phyloP scores from a whole-genome alignment of 1,284 basidiomycete species.

The Pseudomicrostroma phylloplanum region DNA sequence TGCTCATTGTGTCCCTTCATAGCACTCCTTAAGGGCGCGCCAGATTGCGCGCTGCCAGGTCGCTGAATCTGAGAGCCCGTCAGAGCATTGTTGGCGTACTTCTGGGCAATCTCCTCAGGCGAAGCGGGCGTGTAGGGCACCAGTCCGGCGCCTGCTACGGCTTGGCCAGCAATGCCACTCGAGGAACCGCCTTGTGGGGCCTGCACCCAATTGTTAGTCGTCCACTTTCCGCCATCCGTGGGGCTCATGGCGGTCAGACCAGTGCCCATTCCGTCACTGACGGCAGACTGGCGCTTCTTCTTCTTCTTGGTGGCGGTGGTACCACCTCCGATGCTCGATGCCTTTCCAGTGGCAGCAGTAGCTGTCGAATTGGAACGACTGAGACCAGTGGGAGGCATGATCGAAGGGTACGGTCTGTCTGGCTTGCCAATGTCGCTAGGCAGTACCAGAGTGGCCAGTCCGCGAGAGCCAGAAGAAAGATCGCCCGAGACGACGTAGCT shows the following conservation, averaged over 20 bases:
- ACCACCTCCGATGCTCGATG: conserved; percentile 3
- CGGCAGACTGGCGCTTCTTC: conserved; percentile 30
- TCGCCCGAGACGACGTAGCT: conserved; percentile 6
- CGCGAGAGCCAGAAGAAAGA: not conserved
- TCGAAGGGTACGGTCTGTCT: conserved; percentile 24
- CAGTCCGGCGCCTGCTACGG: conserved; percentile 36
- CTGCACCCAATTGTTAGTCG: conserved; percentile 18
- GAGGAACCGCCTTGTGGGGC: not conserved
- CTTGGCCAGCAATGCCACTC: conserved; percentile 11
- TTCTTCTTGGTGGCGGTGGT: conserved; percentile 16
- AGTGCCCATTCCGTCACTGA: conserved; percentile 16
- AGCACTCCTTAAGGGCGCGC: not conserved
- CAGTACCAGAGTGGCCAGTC: conserved; percentile 2
- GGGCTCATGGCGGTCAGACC: conserved; percentile 11
- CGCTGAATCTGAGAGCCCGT: not conserved
- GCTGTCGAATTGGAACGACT: conserved; percentile 2
- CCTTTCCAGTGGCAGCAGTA: not conserved
- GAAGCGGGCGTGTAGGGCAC: conserved; percentile 23
- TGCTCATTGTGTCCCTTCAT: not conserved
- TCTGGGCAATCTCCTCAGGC: conserved; percentile 5
- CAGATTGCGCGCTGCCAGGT: not conserved
- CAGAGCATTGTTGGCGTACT: not conserved
- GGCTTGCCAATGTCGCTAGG: conserved; percentile 5
- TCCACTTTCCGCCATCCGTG: conserved; percentile 15
- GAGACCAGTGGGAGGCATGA: conserved; percentile 19